Percentiles rank a stretch among this genome's conserved stretches.
Evolutionary conservation across 1,284 basidiomycete species (phyloP).

Genomic region (Hypsizygus ulmarius): DNA sequence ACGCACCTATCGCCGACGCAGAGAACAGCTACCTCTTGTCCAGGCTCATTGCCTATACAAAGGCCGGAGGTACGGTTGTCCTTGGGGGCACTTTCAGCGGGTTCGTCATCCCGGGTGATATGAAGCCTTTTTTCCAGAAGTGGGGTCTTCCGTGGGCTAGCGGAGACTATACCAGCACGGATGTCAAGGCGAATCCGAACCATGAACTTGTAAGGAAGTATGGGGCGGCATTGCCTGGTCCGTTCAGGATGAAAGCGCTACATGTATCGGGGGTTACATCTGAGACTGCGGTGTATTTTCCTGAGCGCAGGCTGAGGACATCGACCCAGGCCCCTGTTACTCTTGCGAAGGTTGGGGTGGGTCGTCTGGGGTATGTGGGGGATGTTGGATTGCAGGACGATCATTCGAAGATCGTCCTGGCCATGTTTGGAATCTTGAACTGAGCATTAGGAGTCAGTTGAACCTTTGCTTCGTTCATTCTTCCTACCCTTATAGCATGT

Average conservation of each 20-base stretch:
- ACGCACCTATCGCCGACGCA: slow-evolving; percentile 22
- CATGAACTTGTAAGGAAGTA: slow-evolving; percentile 21
- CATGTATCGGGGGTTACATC: slow-evolving; percentile 22
- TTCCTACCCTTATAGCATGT: too few relatives aligned
- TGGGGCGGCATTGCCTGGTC: slow-evolving; percentile 13
- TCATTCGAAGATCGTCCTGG: slow-evolving; percentile 24
- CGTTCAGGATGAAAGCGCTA: slow-evolving; percentile 17
- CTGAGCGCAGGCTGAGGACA: slow-evolving; percentile 10
- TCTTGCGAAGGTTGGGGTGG: slow-evolving; percentile 24
- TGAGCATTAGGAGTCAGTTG: slow-evolving; percentile 1
- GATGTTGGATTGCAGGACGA: slow-evolving; percentile 21
- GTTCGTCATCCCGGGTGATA: slow-evolving; percentile 4
- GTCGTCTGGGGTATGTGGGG: slow-evolving; percentile 29
- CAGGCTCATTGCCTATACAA: slow-evolving; percentile 26
- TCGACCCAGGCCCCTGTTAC: slow-evolving; percentile 20
- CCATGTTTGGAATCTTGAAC: slow-evolving; percentile 24
- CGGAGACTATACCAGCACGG: slow-evolving; percentile 11
- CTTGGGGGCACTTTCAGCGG: slow-evolving; percentile 29
- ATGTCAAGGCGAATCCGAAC: slow-evolving; percentile 19
- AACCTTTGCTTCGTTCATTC: not conserved
- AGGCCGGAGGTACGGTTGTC: slow-evolving; percentile 29
- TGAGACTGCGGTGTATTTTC: slow-evolving; percentile 20
- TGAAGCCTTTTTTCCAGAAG: slow-evolving; percentile 19
- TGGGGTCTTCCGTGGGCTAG: slow-evolving; percentile 22
- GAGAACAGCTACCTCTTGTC: slow-evolving; percentile 21